A percentile compares a stretch with the other conserved stretches of the same genome.
These are phyloP conservation scores for Yamadazyma friedrichii DNA, from an alignment of 1,139 yeast species.

Conservation along the genomic window DNA sequence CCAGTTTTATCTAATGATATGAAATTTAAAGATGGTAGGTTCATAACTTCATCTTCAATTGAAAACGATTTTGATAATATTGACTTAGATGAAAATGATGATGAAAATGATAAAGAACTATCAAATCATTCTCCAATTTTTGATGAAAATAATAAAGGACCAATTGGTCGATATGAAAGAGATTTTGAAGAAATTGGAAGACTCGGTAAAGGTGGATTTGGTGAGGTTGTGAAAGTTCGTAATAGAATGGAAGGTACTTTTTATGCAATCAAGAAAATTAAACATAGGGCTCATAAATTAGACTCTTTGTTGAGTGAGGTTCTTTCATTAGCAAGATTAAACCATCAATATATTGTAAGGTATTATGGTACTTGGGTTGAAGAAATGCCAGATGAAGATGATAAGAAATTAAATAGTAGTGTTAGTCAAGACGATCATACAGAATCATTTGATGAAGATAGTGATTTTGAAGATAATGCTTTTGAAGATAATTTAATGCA, in stretches of 20 bases:
- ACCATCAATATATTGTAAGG: conserved; percentile 93
- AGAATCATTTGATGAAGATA: conserved; percentile 13
- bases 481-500: conserved; percentile 20
- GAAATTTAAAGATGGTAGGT: conserved; percentile 13
- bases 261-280: conserved; percentile 90
- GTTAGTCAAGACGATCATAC: neutral
- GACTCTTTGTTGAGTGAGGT: conserved; percentile 88
- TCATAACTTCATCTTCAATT: conserved; percentile 3
- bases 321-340: conserved; percentile 82
- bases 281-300: conserved; percentile 76
- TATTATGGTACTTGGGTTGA: conserved; percentile 98
- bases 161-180: conserved; percentile 39
- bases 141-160: conserved; percentile 8
- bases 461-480: conserved; percentile 18
- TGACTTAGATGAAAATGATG: neutral
- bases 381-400: conserved; percentile 39
- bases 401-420: neutral
- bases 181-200: conserved; percentile 94
- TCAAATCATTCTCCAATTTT: neutral
- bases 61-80: neutral
- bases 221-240: conserved; percentile 94
- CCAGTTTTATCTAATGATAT: conserved; percentile 29
- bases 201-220: conserved; percentile 95
- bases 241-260: conserved; percentile 91
- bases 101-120: neutral